phyloP scores from a whole-genome alignment of 495 filamentous ascomycete genomes.

The Talaromyces thailandensis region DNA sequence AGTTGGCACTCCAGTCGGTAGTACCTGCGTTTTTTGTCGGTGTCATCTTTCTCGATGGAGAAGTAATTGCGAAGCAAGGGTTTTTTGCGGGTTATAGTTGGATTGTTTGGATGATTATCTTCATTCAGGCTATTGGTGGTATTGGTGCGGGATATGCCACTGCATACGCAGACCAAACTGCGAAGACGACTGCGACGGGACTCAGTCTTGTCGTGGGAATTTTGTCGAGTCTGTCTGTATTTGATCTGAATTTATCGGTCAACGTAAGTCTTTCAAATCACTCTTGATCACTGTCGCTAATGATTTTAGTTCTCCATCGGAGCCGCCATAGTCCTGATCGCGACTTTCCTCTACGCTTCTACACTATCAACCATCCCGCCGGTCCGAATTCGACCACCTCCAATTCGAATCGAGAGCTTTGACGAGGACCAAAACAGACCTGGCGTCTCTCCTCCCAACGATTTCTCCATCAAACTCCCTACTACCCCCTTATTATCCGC shows the following conservation, averaged over 20 bases:
- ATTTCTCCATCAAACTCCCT: slow-evolving; percentile 45
- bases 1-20: slow-evolving; percentile 84
- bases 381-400: slow-evolving; percentile 50
- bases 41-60: slow-evolving; percentile 78
- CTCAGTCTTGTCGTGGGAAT: slow-evolving; percentile 82
- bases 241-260: slow-evolving; percentile 62
- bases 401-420: slow-evolving; percentile 65
- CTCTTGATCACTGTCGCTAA: slow-evolving; percentile 1
- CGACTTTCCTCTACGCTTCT: slow-evolving; percentile 73
- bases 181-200: slow-evolving; percentile 85
- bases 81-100: slow-evolving; percentile 92
- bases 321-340: slow-evolving; percentile 62
- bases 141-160: slow-evolving; percentile 76
- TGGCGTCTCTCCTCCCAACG: slow-evolving; percentile 22
- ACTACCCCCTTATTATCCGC: slow-evolving; percentile 41
- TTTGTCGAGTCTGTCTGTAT: slow-evolving; percentile 74
- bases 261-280: slow-evolving; percentile 44
- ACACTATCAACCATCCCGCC: slow-evolving; percentile 22
- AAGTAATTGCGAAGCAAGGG: slow-evolving; percentile 69
- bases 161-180: slow-evolving; percentile 79
- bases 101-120: slow-evolving; percentile 79
- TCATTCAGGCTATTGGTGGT: slow-evolving; percentile 75
- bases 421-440: slow-evolving; percentile 27
- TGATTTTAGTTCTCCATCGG: slow-evolving; percentile 68
- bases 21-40: slow-evolving; percentile 82